Percentiles rank a stretch among this genome's conserved stretches.
Conservation (phyloP, 805 yeast species). For the Debaryomyces tyrocola region DNA sequence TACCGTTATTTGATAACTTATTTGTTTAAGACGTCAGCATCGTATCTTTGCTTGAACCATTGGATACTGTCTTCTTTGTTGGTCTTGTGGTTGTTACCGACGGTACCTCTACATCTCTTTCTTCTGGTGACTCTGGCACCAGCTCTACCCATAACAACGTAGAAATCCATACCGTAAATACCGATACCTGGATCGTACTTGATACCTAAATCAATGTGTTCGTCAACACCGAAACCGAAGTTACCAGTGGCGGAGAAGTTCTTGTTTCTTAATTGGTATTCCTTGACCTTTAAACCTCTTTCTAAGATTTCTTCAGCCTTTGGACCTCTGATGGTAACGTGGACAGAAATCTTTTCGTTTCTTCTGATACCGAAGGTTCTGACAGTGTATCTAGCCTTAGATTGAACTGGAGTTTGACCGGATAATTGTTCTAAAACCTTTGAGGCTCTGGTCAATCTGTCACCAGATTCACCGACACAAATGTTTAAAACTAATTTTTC, state of each 20-base stretch:
- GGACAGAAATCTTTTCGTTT: constrained; percentile 99
- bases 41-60: constrained; percentile 99
- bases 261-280: constrained; percentile 90
- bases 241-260: constrained; percentile 99
- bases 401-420: constrained; percentile 99
- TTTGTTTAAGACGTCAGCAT: constrained; percentile 93
- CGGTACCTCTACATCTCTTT: constrained; percentile 87
- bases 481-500: constrained; percentile 99
- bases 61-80: constrained; percentile 89
- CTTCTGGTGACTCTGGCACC: constrained; percentile 98
- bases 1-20: constrained; percentile 34
- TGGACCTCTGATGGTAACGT: constrained; percentile 99
- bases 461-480: constrained; percentile 99
- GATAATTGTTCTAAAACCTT: constrained; percentile 99
- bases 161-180: constrained; percentile 99
- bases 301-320: constrained; percentile 93
- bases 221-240: constrained; percentile 99
- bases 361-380: constrained; percentile 99
- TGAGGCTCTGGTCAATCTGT: constrained; percentile 99
- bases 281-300: constrained; percentile 99
- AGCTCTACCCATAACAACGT: constrained; percentile 99
- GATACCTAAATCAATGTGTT: constrained; percentile 99
- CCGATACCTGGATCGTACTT: constrained; percentile 99
- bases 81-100: constrained; percentile 93
- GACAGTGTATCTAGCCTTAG: constrained; percentile 99